Evolutionary conservation across 495 filamentous ascomycete genomes (phyloP).

Genomic region (Xylaria grammica): DNA sequence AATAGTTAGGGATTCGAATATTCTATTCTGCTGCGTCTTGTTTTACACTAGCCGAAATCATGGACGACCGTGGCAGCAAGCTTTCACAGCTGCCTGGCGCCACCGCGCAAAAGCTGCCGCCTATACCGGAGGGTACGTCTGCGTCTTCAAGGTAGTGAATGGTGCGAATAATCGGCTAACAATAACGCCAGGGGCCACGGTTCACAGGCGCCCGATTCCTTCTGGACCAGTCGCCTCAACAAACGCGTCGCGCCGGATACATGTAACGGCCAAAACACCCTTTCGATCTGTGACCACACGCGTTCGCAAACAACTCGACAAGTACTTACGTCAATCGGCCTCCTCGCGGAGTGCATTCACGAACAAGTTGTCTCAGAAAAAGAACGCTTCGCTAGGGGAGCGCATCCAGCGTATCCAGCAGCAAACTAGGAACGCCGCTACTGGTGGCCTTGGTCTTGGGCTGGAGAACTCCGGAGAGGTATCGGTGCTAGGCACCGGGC

Average conservation of each 20-base stretch:
- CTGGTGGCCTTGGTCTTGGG: slow-evolving; percentile 26
- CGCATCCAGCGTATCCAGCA: slow-evolving; percentile 49
- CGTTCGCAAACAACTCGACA: slow-evolving; percentile 73
- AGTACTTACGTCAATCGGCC: slow-evolving; percentile 59
- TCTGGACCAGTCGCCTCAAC: slow-evolving; percentile 43
- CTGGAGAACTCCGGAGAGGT: slow-evolving; percentile 61
- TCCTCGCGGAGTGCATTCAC: slow-evolving; percentile 41
- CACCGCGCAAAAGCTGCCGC: slow-evolving; percentile 19
- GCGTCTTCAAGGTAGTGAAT: not conserved
- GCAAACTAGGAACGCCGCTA: slow-evolving; percentile 30
- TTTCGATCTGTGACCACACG: slow-evolving; percentile 86
- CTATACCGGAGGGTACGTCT: slow-evolving; percentile 24
- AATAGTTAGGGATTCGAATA: not conserved
- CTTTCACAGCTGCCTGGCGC: slow-evolving; percentile 23
- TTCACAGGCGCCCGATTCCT: slow-evolving; percentile 66
- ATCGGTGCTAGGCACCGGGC: slow-evolving; percentile 76
- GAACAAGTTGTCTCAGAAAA: slow-evolving; percentile 43
- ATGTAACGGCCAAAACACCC: slow-evolving; percentile 74
- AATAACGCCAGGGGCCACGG: slow-evolving; percentile 72
- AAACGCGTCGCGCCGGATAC: slow-evolving; percentile 61
- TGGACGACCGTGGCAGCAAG: not conserved
- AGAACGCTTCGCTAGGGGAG: slow-evolving; percentile 43
- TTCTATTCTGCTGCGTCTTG: not conserved
- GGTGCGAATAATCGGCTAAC: slow-evolving; percentile 41
- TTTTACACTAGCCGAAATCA: not conserved